phyloP scores from a whole-genome alignment of 305 asterid genomes.

The Fraxinus ornus region DNA sequence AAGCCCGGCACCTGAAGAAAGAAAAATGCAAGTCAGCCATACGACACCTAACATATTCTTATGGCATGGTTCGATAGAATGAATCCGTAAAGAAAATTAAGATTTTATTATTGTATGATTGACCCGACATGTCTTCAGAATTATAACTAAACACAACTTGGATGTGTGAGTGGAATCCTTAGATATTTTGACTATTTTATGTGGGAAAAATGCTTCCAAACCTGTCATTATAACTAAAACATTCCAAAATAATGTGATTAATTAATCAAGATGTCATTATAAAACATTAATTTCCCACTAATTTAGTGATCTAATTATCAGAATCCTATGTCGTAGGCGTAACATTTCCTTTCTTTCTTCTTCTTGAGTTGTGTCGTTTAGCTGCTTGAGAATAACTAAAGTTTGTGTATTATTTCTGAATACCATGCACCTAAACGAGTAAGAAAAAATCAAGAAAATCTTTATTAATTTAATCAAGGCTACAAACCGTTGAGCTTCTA shows the following conservation, averaged over 20 bases:
- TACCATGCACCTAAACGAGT: neutral
- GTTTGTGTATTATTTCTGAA: too few relatives aligned
- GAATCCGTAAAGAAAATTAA: neutral
- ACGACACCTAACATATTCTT: neutral
- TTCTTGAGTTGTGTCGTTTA: neutral
- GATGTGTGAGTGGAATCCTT: slow-evolving; percentile 37
- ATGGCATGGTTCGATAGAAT: neutral
- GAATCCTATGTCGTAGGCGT: neutral
- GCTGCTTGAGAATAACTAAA: neutral
- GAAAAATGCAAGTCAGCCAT: neutral
- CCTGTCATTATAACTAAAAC: neutral
- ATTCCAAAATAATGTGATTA: neutral
- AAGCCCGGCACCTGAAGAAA: slow-evolving; percentile 59
- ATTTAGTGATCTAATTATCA: neutral
- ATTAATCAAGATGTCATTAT: neutral
- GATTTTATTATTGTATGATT: neutral
- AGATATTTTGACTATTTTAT: slow-evolving; percentile 7
- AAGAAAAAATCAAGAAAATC: neutral
- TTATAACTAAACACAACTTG: neutral
- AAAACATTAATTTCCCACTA: neutral
- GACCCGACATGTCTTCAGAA: neutral
- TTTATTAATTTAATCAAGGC: neutral
- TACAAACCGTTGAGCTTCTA: neutral
- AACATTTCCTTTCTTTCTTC: neutral
- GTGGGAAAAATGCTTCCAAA: neutral